Base-by-base conservation (phyloP, 441 rosid species). In the Bocquillonia castaneifolia region DNA sequence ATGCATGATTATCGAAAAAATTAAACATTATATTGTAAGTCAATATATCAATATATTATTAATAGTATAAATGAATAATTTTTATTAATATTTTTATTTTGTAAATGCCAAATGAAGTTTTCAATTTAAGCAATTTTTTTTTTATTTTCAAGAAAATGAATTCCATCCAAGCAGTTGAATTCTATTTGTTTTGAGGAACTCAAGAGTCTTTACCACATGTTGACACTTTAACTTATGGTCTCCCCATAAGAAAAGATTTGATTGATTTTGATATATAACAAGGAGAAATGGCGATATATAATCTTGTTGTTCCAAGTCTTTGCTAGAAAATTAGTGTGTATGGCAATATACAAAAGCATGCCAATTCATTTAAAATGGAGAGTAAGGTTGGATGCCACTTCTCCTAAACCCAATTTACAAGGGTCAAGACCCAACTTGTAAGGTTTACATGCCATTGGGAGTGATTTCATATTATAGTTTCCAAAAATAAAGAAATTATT, bases 341-440 rank as follows among this genome's bases (percentile, higher is more conserved):
- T 31, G 18, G 44, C 51, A 10, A 6, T 25, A 6, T n/a, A 3
- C 36, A n/a, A 40, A 12, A 39, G 40, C 36, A 59, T 29, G 68
- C 22, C 58, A 64, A 50, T 23, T 40, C 29, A 37, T 37, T 39
- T 37, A 68, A 10, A 2, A 40, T 2, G 45, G 37, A 7, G 3
- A 28, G 20, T 36, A 44, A 32, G 44, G 72, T 48, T 75, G 78
- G 74, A 34, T 8, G 64, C 71, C 64, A 75, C 72, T 66, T 75
- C 59, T 70, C 74, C 72, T 20, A n/a, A 56, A 39, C 72, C 74
- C 72, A 60, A 54, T 53, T 66, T 20, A 63, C 59, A 40, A 56
- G 59, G 77, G 73, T 63, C 77, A 69, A 64, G 52, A 23, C 39
- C 39, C 44, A 25, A 67, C 62, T 67, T 55, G 44, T 4, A 0